Evolutionary conservation across 495 filamentous ascomycete species (phyloP), one percentile per base, ranked within the genome.

Genomic region (Aspergillus hancockii): DNA sequence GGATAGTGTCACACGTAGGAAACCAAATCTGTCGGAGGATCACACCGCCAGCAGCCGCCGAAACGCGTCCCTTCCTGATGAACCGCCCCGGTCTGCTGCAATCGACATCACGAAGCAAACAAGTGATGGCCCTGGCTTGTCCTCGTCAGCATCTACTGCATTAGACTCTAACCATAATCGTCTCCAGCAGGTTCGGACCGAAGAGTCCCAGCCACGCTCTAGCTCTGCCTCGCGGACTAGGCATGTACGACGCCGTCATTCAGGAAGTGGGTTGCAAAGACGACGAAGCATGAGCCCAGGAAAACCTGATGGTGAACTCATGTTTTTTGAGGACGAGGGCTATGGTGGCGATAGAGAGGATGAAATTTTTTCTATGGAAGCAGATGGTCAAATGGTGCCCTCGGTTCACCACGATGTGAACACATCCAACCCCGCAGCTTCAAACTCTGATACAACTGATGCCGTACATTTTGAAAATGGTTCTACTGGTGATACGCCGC

Each of bases 311-410:
- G 83, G 88, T n/a, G 83, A 89, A 46, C 77, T 96, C 7, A 82
- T 93, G 68, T 95, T 90, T 63, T 92, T 88, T 59, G 90, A 93
- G 63, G 91, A 96, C 55, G 90, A 90, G 43, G 91, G 86, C 7
- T 95, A 96, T 73, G 87, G 89, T 61, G 89, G 85, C 14, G 89
- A 93, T 66, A 78, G 75, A 32, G 92, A 92, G 63, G 85, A 91
- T 59, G 88, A 87, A 19, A 81, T 90, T 8, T 92, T 92, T 64
- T 62, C 82, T 8, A 90, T 92, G 87, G 89, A 91, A 59, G 77
- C 84, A 25, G 81, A 86, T 66, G 58, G 57, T 14, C 65, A 65
- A 0, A 49, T 66, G 32, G 61, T 69, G 36, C 59, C 59, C 40
- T 54, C 66, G 0, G 46, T 40, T 12, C 34, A 41, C 1, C 45